Percentiles rank a stretch among this genome's conserved stretches.
phyloP scores from a whole-genome alignment of 176 grass and related monocot genomes.

The Avena eriantha region DNA sequence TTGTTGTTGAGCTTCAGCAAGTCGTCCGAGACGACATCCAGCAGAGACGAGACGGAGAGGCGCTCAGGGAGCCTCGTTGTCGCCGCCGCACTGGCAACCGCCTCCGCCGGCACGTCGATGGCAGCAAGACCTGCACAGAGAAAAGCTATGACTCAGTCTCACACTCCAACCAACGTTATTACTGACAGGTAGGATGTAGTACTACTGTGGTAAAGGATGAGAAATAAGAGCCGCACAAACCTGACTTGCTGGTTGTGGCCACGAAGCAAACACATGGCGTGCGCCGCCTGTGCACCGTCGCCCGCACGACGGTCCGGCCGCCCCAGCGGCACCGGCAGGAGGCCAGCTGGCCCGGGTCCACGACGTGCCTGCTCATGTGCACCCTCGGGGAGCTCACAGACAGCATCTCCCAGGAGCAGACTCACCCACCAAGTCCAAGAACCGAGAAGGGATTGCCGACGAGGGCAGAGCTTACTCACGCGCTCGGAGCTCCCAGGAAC shows the following conservation, averaged over 20 bases:
- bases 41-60: slow-evolving; percentile 64
- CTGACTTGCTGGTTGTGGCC: slow-evolving; percentile 63
- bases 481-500: slow-evolving; percentile 25
- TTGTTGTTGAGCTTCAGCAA: slow-evolving; percentile 85
- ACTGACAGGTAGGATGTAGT: background rate
- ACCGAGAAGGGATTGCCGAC: background rate
- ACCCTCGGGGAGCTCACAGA: slow-evolving; percentile 64
- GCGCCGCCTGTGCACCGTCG: slow-evolving; percentile 49
- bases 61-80: slow-evolving; percentile 33
- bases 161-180: slow-evolving; percentile 17
- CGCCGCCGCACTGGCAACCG: slow-evolving; percentile 13
- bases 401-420: slow-evolving; percentile 52
- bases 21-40: slow-evolving; percentile 80
- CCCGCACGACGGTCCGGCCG: slow-evolving; percentile 17
- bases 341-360: slow-evolving; percentile 43
- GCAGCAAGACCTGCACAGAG: slow-evolving; percentile 45
- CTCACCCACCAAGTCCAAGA: slow-evolving; percentile 4
- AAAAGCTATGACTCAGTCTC: background rate
- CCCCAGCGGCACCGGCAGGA: slow-evolving; percentile 39
- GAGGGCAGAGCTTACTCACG: background rate
- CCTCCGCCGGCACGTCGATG: slow-evolving; percentile 41
- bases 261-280: slow-evolving; percentile 67
- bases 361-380: slow-evolving; percentile 55
- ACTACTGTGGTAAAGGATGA: background rate
- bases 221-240: slow-evolving; percentile 31